Percentiles rank a stretch among this genome's conserved stretches.
phyloP scores from a whole-genome alignment of 208 protist genomes.

The Novymonas esmeraldas region DNA sequence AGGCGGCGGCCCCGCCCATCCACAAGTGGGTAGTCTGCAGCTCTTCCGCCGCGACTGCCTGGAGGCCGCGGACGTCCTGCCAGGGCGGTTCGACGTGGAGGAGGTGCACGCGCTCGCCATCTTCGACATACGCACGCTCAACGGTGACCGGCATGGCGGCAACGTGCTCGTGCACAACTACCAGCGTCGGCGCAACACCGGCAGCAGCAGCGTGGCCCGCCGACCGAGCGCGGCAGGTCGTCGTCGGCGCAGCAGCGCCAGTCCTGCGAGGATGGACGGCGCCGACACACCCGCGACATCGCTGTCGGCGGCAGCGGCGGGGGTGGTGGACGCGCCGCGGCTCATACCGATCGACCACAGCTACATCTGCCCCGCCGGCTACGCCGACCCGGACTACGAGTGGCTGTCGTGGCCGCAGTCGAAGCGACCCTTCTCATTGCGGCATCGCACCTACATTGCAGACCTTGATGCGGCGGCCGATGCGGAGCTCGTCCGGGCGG shows the following conservation, averaged over 20 bases:
- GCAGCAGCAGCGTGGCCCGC: neutral
- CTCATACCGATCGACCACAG: constrained; percentile 89
- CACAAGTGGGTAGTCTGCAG: constrained; percentile 59
- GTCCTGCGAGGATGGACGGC: too few relatives aligned
- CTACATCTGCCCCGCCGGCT: constrained; percentile 78
- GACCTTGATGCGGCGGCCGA: constrained; percentile 59
- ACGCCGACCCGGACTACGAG: constrained; percentile 82
- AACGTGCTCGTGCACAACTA: constrained; percentile 65
- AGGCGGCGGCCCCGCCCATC: neutral
- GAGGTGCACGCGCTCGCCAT: constrained; percentile 72
- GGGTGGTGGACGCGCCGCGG: constrained; percentile 14
- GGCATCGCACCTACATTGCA: constrained; percentile 51
- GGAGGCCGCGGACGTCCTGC: constrained; percentile 66
- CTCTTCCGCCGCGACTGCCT: constrained; percentile 52
- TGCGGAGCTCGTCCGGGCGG: constrained; percentile 47
- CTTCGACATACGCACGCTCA: constrained; percentile 79
- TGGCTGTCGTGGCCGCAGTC: constrained; percentile 84
- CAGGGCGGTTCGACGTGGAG: constrained; percentile 58
- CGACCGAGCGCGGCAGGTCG: too few relatives aligned
- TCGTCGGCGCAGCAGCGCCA: too few relatives aligned
- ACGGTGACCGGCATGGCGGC: constrained; percentile 79
- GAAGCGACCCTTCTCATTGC: constrained; percentile 55
- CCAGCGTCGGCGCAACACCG: neutral
- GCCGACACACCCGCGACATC: neutral
- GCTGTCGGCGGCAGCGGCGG: neutral